phyloP scores from a whole-genome alignment of 441 rosid species.

The Pelargonium australe region DNA sequence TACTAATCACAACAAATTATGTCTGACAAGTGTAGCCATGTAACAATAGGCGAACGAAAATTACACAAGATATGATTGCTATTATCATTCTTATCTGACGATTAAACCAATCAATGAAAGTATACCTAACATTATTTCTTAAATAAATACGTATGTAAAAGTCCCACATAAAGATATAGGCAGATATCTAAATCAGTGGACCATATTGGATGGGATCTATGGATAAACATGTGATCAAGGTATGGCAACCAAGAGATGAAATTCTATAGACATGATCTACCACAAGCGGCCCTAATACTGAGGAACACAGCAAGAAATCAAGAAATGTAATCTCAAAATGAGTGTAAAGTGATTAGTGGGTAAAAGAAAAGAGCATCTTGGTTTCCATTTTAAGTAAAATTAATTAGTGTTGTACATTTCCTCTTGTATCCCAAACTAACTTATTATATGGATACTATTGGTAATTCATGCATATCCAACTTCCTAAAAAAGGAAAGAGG shows the following conservation, averaged over 20 bases:
- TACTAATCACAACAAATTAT: slow-evolving; percentile 9
- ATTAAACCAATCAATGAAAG: not conserved
- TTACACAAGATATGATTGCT: not conserved
- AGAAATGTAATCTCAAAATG: not conserved
- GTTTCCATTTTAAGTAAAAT: too few species aligned
- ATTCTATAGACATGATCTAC: not conserved
- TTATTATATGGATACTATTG: too few species aligned
- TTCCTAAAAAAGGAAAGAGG: too few species aligned
- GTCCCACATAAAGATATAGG: not conserved
- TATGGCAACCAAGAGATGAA: slow-evolving; percentile 3
- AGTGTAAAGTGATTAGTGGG: not conserved
- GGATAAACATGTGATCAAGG: not conserved
- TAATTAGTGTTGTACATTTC: too few species aligned
- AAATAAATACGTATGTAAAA: not conserved
- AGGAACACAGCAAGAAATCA: not conserved
- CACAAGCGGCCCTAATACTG: not conserved
- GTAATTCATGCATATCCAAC: too few species aligned
- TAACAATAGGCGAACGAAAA: not conserved
- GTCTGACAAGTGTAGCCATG: not conserved
- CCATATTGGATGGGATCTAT: not conserved
- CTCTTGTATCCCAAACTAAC: too few species aligned
- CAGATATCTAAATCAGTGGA: not conserved
- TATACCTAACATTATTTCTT: not conserved
- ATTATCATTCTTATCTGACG: not conserved
- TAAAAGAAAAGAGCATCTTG: not conserved